Evolutionary conservation across 805 yeast species (phyloP), one percentile per base, ranked within the genome.

Genomic region (Candida boidinii): DNA sequence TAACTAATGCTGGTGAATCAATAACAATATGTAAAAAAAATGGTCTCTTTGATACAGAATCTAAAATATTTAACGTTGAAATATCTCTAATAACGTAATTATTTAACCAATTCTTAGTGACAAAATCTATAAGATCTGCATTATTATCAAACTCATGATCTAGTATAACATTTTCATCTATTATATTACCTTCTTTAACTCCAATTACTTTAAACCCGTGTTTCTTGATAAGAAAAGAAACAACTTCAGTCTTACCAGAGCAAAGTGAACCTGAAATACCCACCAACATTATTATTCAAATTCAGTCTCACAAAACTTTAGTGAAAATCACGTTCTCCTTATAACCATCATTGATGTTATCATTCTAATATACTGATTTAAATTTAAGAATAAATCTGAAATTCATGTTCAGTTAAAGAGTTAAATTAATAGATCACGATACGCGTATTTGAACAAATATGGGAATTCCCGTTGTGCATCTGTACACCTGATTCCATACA

Each of bases 1-100:
- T 64, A 23, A 70, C 42, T 10, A 49, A 48, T 11, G 75, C 44
- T 2, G 95, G 83, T 0, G 95, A 85, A 45, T 84, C 94, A 2
- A 85, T 62, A 5, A 84, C 68, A 4, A 88, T 45, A 51, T 86
- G 95, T 17, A 86, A 66, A 49, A 87, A 86, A 51, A 84, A 88
- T 1, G 96, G 96, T 35, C 95, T 60, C 39, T 78, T 75, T 22
- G 68, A 61, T 5, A 82, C 54, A 17, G 54, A 57, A 2, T 63
- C 60, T 17, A 81, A 60, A 31, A 68, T 51, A 4, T 53, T 56
- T 11, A 66, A 41, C 16, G 61, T 61, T 2, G 56, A 53, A 10
- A 81, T 60, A 35, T 73, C 71, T 0, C 71, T 53, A 3, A 81
- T 48, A 3, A 84, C 94, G 45, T 61, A 76, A 44, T 79, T 61